Percentiles rank a stretch among this genome's conserved stretches.
These are phyloP conservation scores for Diversispora epigaea DNA, from an alignment of 192 early-diverging fungal species.

Conservation along the genomic window DNA sequence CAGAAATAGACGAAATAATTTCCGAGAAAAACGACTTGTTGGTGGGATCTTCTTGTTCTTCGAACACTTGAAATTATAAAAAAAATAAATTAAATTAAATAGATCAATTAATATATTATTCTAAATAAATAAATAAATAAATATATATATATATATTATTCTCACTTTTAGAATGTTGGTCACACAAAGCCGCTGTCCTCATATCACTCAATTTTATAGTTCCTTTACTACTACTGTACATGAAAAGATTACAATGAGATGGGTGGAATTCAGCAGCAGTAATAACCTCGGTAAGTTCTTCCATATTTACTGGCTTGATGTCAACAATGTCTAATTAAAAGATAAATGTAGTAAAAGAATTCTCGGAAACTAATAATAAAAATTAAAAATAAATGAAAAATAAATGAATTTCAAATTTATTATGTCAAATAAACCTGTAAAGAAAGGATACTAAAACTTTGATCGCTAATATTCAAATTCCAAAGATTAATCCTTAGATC, in stretches of 20 bases:
- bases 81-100: not conserved
- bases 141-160: not conserved
- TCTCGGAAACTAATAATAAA: not conserved
- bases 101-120: no score
- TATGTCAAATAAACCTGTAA: not conserved
- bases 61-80: slow-evolving; percentile 66
- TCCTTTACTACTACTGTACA: slow-evolving; percentile 98
- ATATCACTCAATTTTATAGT: slow-evolving; percentile 97
- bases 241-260: slow-evolving; percentile 91
- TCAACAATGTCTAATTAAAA: slow-evolving; percentile 86
- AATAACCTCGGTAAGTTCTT: slow-evolving; percentile 98
- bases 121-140: no score
- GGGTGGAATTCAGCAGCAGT: slow-evolving; percentile 99
- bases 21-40: slow-evolving; percentile 99
- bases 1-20: slow-evolving; percentile 97
- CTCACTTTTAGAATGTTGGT: slow-evolving; percentile 81
- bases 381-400: not conserved
- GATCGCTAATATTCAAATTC: slow-evolving; percentile 96
- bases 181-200: slow-evolving; percentile 92
- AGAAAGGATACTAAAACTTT: slow-evolving; percentile 82
- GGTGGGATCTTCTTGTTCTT: slow-evolving; percentile 89
- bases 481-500: slow-evolving; percentile 98
- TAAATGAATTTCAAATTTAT: not conserved
- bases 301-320: slow-evolving; percentile 99
- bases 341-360: not conserved